Evolutionary conservation across 768 basidiomycete genomes (phyloP).

Genomic region (Omphalotus guepiniiformis): DNA sequence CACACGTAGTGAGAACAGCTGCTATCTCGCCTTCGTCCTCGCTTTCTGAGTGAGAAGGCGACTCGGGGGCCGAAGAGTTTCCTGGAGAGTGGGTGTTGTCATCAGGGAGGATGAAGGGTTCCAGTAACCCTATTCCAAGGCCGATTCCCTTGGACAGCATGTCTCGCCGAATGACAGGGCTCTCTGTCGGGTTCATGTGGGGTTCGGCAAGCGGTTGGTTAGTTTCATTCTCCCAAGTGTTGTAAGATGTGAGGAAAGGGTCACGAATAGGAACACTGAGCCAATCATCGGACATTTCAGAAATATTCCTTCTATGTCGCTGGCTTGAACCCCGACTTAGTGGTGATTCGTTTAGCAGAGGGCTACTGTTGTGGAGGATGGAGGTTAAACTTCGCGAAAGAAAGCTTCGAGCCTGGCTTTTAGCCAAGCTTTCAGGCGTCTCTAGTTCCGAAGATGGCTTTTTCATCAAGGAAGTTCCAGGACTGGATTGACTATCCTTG

Average conservation of each 20-base stretch:
- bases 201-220: background rate
- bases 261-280: slow-evolving; percentile 11
- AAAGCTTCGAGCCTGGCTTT: slow-evolving; percentile 35
- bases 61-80: background rate
- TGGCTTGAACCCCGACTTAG: slow-evolving; percentile 27
- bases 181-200: slow-evolving; percentile 36
- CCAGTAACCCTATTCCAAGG: slow-evolving; percentile 50
- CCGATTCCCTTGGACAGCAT: slow-evolving; percentile 33
- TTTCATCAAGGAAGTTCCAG: slow-evolving; percentile 15
- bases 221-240: slow-evolving; percentile 8
- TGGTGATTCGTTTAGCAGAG: slow-evolving; percentile 46
- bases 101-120: slow-evolving; percentile 47
- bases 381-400: slow-evolving; percentile 14
- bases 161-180: slow-evolving; percentile 49
- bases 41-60: slow-evolving; percentile 18
- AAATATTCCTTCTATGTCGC: slow-evolving; percentile 26
- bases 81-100: slow-evolving; percentile 20
- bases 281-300: slow-evolving; percentile 40
- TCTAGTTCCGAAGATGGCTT: slow-evolving; percentile 21
- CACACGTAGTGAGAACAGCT: background rate
- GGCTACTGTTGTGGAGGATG: slow-evolving; percentile 10
- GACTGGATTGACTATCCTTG: slow-evolving; percentile 11
- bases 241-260: slow-evolving; percentile 13
- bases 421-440: slow-evolving; percentile 28
- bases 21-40: slow-evolving; percentile 22